Evolutionary conservation across 2,329 filamentous ascomycete genomes (phyloP), one percentile per base, ranked within the genome.

Genomic region (Fusarium brachygibbosum): DNA sequence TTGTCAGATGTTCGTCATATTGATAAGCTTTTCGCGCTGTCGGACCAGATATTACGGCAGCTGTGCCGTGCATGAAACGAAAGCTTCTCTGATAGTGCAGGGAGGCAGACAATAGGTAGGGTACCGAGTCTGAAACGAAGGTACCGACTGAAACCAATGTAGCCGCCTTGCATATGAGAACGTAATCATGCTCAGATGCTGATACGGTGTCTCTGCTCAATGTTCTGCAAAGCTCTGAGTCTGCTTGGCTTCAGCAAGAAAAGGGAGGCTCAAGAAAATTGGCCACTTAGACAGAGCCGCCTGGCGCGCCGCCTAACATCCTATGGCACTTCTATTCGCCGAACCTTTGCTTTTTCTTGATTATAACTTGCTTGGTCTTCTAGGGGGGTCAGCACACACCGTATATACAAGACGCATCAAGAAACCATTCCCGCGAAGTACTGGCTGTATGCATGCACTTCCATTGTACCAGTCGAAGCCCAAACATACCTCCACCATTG

Each of bases 261-360:
- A 68, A 61, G 58, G 57, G 61, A 67, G 56, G 61, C 67, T 44
- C 38, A 42, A 31, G 23, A n/a, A 31, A 41, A 42, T 49, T 38
- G 53, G 58, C 50, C 31, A 60, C 59, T 58, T 42, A 51, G 60
- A 53, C 40, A 63, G 46, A 52, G 42, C 52, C 41, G 41, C 52
- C 41, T 55, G 59, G 45, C 58, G 35, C 62, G 31, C 55, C 45
- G 25, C 37, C 46, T 45, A 45, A n/a, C 58, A 50, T 58, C 49
- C 25, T 67, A 44, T 58, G 40, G 25, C 46, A 44, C 48, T 38
- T 37, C 48, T 37, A 48, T 41, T 40, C 46, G 40, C 41, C 55
- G 34, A 35, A 44, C 48, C 49, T 50, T 68, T 73, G 66, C 69
- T 66, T 70, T 63, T 73, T 69, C n/a, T 48, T 21, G 10, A 44